These are phyloP conservation scores for Pseudonitzschia pungens DNA, from an alignment of 108 stramenopile genomes.

Conservation along the genomic window DNA sequence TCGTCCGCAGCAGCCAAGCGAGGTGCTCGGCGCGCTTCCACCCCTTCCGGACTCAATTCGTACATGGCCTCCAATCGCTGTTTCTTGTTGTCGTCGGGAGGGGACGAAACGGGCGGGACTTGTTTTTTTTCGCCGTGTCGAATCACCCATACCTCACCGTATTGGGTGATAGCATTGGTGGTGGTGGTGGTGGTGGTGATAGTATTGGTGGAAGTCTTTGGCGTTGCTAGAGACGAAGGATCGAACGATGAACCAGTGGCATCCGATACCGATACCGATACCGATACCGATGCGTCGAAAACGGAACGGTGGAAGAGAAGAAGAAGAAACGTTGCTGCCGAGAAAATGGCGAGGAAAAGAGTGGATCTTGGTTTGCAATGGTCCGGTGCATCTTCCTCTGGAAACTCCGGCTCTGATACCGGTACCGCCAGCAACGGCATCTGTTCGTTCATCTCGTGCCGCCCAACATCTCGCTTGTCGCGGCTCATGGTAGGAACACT, in stretches of 20 bases:
- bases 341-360: background rate
- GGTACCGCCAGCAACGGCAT: too few species aligned
- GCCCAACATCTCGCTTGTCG: too few species aligned
- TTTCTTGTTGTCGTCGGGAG: background rate
- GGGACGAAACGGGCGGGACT: background rate
- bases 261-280: background rate
- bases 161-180: background rate
- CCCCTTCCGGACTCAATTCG: background rate
- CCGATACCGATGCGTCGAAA: background rate
- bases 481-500: too few species aligned
- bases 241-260: background rate
- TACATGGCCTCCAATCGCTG: background rate
- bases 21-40: slow-evolving; percentile 5
- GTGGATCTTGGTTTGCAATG: background rate
- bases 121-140: slow-evolving; percentile 4
- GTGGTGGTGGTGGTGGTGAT: too few species aligned
- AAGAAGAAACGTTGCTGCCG: background rate
- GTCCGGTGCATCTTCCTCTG: too few species aligned
- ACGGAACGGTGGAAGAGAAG: background rate
- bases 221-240: too few species aligned
- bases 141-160: slow-evolving; percentile 15
- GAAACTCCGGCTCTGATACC: too few species aligned
- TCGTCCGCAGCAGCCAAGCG: background rate
- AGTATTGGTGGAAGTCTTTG: background rate
- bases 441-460: too few species aligned